phyloP scores from a whole-genome alignment of 148 eudicot genomes.

The Camellia sinensis region DNA sequence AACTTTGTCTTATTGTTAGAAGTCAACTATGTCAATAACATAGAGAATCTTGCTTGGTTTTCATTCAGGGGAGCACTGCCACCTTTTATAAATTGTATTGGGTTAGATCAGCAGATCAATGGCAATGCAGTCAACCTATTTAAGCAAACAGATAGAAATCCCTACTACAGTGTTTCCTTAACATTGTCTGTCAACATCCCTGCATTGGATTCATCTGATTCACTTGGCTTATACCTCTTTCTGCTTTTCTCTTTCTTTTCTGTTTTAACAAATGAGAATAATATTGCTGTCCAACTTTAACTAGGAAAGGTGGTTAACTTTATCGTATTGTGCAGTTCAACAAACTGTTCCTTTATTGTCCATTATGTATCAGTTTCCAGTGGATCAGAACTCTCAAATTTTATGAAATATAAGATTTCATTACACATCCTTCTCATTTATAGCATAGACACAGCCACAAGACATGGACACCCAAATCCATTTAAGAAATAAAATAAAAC shows the following conservation, averaged over 20 bases:
- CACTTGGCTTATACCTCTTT: neutral
- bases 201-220: neutral
- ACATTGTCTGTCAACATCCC: no score
- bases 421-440: no score
- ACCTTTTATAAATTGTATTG: neutral
- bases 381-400: neutral
- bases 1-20: neutral
- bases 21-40: neutral
- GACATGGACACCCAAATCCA: neutral
- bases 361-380: neutral
- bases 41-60: neutral
- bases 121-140: neutral
- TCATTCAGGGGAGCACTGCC: neutral
- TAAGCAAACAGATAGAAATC: neutral
- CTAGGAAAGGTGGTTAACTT: neutral
- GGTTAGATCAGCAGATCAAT: neutral
- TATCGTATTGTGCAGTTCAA: neutral
- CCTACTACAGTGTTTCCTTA: neutral
- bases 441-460: no score
- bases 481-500: no score
- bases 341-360: neutral
- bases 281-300: neutral
- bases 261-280: neutral
- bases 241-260: neutral
- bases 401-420: neutral